These are phyloP conservation scores for Citrus unshiu DNA, from an alignment of 345 rosid species.

Conservation along the genomic window DNA sequence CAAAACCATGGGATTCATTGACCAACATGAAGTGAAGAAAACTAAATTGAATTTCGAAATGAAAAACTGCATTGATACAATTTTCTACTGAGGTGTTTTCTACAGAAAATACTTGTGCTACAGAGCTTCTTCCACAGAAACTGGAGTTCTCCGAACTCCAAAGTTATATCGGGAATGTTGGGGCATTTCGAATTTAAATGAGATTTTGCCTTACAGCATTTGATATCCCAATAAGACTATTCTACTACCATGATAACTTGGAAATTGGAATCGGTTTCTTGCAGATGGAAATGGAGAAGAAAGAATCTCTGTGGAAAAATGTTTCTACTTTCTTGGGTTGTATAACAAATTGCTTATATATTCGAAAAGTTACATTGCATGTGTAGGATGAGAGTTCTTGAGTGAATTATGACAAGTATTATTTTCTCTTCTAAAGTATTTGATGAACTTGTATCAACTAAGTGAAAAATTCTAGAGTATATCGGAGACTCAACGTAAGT, in stretches of 20 bases:
- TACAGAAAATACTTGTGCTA: not conserved
- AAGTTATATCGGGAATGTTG: not conserved
- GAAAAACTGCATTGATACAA: not conserved
- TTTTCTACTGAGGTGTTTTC: not conserved
- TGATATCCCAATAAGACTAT: not conserved
- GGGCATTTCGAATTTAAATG: not conserved
- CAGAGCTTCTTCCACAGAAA: not conserved
- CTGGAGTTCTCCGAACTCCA: not conserved
- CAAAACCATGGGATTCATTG: too few relatives aligned
- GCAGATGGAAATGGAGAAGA: not conserved
- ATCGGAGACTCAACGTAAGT: fast-evolving
- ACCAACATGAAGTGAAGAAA: too few relatives aligned
- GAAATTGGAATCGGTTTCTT: not conserved
- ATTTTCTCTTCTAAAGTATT: not conserved
- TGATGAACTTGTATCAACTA: not conserved
- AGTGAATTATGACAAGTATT: not conserved
- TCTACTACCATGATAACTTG: not conserved
- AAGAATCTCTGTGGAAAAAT: not conserved
- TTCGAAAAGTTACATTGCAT: not conserved
- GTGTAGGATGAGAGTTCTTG: not conserved
- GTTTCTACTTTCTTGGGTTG: not conserved
- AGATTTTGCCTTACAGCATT: not conserved
- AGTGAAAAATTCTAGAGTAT: too few relatives aligned
- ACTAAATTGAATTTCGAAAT: not conserved
- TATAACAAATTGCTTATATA: not conserved